Base-by-base conservation (phyloP, 1,139 yeast species). In the Suhomyces guaymorum region DNA sequence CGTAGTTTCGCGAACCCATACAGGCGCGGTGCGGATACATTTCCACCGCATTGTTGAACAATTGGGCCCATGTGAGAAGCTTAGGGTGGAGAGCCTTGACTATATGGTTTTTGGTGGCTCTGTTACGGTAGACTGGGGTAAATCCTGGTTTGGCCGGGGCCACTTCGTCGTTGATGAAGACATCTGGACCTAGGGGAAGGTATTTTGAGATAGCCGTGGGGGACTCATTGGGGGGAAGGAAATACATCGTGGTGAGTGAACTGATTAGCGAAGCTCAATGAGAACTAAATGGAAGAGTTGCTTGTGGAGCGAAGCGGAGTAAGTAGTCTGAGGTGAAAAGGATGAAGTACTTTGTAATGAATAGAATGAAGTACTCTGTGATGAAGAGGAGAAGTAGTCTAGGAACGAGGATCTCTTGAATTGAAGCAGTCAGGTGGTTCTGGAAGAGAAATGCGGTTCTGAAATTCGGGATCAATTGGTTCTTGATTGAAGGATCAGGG, bases 1-100 rank as follows among this genome's bases (percentile, higher is more conserved):
- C 57, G 39, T 55, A 63, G 26, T 57, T 54, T 33, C 72, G 51
- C 24, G 46, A 49, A 2, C 61, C 63, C 24, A 67, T 49, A 37
- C 67, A 59, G 0, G 66, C 64, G 4, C 37, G 35, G 21, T 59
- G 52, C 1, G 47, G 46, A 20, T 45, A 46, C 18, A 47, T 34
- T 4, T 28, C 24, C 8, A 47, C 63, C 3, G 64, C 47, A 17
- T 46, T 38, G 26, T 52, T 51, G 45, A 65, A 59, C 15, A 57
- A 34, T 7, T 42, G 43, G 38, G 55, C 57, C 33, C 55, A 57
- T 4, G 73, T 66, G 33, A 59, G 55, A 30, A 63, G 45, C 6
- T 56, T 61, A 2, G 51, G 46, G 15, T 46, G 42, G 19, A 49
- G 26, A 7, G 24, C 26, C 5, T 35, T 14, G 16, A 41, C 21